Percentiles rank a stretch among this genome's conserved stretches.
Evolutionary conservation across 2,329 filamentous ascomycete species (phyloP).

Genomic region (Colletotrichum sp.): DNA sequence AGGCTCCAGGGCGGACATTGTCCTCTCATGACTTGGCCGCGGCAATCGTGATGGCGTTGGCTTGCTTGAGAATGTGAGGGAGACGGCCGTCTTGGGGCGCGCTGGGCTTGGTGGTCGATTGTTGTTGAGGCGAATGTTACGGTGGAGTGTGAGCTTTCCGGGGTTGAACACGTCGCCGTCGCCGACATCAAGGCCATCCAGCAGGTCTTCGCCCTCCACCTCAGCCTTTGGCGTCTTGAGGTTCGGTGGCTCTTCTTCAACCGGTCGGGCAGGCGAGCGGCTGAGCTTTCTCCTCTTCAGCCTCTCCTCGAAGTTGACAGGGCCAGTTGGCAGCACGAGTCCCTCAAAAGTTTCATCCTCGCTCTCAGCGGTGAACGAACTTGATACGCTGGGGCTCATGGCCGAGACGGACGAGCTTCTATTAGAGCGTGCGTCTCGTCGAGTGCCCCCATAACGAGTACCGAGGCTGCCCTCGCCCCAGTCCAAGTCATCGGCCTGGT

Average conservation of each 20-base stretch:
- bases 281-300: conserved; percentile 74
- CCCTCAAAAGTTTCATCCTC: conserved; percentile 93
- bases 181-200: conserved; percentile 86
- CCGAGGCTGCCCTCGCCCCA: conserved; percentile 95
- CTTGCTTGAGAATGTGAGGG: conserved; percentile 90
- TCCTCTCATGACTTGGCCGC: conserved; percentile 68
- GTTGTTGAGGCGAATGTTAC: conserved; percentile 88
- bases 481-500: conserved; percentile 79
- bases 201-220: conserved; percentile 75
- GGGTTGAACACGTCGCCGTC: conserved; percentile 82
- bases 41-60: conserved; percentile 77
- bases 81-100: conserved; percentile 77
- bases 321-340: conserved; percentile 83
- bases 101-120: conserved; percentile 71
- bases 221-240: conserved; percentile 38
- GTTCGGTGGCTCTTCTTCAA: conserved; percentile 39
- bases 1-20: conserved; percentile 82
- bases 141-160: conserved; percentile 83
- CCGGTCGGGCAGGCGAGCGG: conserved; percentile 57
- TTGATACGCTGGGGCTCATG: conserved; percentile 90
- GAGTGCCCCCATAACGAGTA: conserved; percentile 86
- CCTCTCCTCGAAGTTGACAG: conserved; percentile 81
- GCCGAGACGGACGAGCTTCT: conserved; percentile 88
- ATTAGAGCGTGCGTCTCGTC: conserved; percentile 77
- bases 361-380: conserved; percentile 88